Evolutionary conservation across 768 basidiomycete species (phyloP).

Genomic region (Sistotremastrum niveocremeum): DNA sequence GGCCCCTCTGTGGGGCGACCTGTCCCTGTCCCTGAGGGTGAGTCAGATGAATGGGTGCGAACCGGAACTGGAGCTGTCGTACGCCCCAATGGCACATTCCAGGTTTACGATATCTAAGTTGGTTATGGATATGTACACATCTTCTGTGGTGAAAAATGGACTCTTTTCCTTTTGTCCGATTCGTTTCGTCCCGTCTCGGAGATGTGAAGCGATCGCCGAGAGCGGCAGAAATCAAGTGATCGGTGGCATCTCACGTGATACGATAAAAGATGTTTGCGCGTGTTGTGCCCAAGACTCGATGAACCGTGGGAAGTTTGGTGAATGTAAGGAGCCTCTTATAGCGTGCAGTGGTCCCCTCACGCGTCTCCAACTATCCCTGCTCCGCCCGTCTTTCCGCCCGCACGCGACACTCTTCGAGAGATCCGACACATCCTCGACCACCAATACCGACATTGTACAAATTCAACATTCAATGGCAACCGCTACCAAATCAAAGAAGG

Average conservation of each 20-base stretch:
- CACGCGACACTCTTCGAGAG: not conserved
- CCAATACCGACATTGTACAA: not conserved
- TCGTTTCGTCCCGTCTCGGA: too few relatives aligned
- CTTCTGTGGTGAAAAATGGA: too few relatives aligned
- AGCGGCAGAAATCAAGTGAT: too few relatives aligned
- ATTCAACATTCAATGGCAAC: conserved; percentile 2
- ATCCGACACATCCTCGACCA: not conserved
- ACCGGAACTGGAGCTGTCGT: conserved; percentile 20
- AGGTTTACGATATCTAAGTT: conserved; percentile 8
- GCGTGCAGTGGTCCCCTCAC: not conserved
- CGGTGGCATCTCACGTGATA: too few relatives aligned
- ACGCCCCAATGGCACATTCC: conserved; percentile 23
- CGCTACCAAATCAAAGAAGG: conserved; percentile 4
- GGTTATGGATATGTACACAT: too few relatives aligned
- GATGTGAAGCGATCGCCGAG: too few relatives aligned
- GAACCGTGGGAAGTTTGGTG: not conserved
- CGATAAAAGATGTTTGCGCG: too few relatives aligned
- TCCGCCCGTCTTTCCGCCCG: not conserved
- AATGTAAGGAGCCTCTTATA: not conserved
- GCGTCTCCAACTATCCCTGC: not conserved
- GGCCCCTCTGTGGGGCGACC: conserved; percentile 62
- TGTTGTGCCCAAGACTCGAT: not conserved
- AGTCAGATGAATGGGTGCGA: conserved; percentile 20
- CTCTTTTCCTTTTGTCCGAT: too few relatives aligned
- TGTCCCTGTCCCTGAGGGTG: conserved; percentile 28